Evolutionary conservation across 1,139 yeast genomes (phyloP).

Genomic region (Blastobotrys indianensis): DNA sequence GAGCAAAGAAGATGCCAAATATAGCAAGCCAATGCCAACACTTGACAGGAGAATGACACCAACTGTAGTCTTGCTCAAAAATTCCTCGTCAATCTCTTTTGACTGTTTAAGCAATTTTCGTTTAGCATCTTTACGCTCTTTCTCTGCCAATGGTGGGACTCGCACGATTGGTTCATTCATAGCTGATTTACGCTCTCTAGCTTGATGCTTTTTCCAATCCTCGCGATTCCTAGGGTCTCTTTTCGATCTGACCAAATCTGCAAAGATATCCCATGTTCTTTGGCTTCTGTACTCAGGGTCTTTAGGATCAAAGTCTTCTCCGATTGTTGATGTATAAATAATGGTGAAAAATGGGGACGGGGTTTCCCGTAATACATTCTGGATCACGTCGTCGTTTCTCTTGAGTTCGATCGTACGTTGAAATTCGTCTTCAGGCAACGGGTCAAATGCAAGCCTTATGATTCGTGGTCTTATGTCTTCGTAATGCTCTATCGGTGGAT

Average conservation of each 20-base stretch:
- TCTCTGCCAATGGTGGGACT: constrained; percentile 20
- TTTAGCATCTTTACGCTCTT: constrained; percentile 4
- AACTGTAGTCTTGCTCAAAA: constrained; percentile 8
- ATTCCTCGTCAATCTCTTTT: constrained; percentile 3
- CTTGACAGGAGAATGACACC: constrained; percentile 4
- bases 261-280: constrained; percentile 22
- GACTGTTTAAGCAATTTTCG: background rate
- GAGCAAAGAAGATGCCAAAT: background rate
- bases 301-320: constrained; percentile 19
- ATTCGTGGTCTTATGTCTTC: constrained; percentile 58
- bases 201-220: constrained; percentile 22
- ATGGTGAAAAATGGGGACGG: constrained; percentile 31
- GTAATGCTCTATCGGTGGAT: constrained; percentile 39
- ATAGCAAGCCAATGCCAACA: constrained; percentile 7
- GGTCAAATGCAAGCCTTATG: constrained; percentile 49
- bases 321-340: constrained; percentile 25
- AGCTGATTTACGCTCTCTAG: constrained; percentile 8
- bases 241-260: constrained; percentile 25
- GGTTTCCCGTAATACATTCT: constrained; percentile 21
- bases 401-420: constrained; percentile 32
- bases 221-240: constrained; percentile 24
- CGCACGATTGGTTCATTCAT: constrained; percentile 13
- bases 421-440: constrained; percentile 39
- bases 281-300: constrained; percentile 14
- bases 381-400: constrained; percentile 47